Conservation (phyloP, 805 yeast species). For the Saccharomyces eubayanus region DNA sequence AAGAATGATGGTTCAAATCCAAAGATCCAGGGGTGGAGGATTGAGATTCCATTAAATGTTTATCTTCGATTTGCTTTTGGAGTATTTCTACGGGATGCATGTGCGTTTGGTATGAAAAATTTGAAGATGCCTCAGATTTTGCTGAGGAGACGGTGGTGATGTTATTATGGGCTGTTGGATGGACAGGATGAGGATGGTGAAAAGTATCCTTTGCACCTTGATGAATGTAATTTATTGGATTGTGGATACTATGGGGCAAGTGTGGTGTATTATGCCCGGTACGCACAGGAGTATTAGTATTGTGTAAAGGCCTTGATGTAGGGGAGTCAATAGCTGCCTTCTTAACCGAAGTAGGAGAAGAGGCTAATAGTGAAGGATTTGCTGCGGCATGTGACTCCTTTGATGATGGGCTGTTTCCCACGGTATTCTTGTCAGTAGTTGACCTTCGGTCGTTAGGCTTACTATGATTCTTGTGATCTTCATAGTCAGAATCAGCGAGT, state of each 20-base stretch:
- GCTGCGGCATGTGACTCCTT: not conserved
- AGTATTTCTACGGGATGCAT: constrained; percentile 26
- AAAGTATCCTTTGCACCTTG: not conserved
- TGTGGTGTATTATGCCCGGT: not conserved
- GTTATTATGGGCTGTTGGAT: not conserved
- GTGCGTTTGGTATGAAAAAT: constrained; percentile 15
- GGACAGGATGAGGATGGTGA: not conserved
- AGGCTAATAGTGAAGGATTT: not conserved
- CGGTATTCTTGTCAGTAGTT: not conserved
- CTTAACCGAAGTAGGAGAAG: not conserved
- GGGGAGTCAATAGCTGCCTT: not conserved
- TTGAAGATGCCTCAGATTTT: not conserved
- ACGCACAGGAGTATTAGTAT: not conserved
- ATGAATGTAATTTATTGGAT: constrained; percentile 1
- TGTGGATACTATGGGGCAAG: constrained; percentile 3
- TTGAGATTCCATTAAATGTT: constrained; percentile 5
- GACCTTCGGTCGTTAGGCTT: not conserved
- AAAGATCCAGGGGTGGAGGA: not conserved
- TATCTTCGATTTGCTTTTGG: constrained; percentile 21
- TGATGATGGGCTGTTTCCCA: not conserved
- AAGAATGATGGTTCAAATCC: not conserved
- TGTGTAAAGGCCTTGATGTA: not conserved
- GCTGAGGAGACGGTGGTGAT: not conserved
- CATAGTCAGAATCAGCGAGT: not conserved
- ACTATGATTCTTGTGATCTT: not conserved